Evolutionary conservation across 2,329 filamentous ascomycete species (phyloP).

Genomic region (Pezicula carpinea): DNA sequence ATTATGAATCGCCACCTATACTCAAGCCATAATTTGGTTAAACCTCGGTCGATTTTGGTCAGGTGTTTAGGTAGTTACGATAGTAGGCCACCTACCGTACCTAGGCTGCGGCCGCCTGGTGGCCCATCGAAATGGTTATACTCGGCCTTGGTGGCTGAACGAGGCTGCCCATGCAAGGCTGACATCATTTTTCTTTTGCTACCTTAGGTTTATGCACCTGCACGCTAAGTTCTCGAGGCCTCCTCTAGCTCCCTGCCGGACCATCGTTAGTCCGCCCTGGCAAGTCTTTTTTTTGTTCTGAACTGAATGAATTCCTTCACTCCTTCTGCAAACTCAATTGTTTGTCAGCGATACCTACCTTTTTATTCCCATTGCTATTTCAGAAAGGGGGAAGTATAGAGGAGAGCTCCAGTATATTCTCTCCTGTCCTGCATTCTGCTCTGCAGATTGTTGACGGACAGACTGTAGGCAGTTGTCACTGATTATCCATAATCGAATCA

Average conservation of each 20-base stretch:
- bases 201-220: too few species aligned
- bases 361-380: background rate
- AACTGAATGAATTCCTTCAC: background rate
- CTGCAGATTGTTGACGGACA: constrained; percentile 14
- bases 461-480: background rate
- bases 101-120: too few species aligned
- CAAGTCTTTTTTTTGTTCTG: background rate
- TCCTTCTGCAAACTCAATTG: background rate
- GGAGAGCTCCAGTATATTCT: background rate
- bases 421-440: constrained; percentile 9
- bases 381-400: background rate
- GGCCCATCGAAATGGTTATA: too few species aligned
- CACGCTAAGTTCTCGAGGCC: too few species aligned
- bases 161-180: background rate
- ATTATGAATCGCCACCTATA: too few species aligned
- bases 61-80: too few species aligned
- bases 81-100: too few species aligned
- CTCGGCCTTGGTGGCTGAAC: too few species aligned
- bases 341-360: background rate
- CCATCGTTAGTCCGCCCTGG: background rate
- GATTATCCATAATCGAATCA: background rate
- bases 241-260: background rate
- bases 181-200: background rate
- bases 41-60: too few species aligned
- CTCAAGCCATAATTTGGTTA: too few species aligned